These are phyloP conservation scores for Meyerozyma carpophila DNA, from an alignment of 1,139 yeast genomes.

Conservation along the genomic window DNA sequence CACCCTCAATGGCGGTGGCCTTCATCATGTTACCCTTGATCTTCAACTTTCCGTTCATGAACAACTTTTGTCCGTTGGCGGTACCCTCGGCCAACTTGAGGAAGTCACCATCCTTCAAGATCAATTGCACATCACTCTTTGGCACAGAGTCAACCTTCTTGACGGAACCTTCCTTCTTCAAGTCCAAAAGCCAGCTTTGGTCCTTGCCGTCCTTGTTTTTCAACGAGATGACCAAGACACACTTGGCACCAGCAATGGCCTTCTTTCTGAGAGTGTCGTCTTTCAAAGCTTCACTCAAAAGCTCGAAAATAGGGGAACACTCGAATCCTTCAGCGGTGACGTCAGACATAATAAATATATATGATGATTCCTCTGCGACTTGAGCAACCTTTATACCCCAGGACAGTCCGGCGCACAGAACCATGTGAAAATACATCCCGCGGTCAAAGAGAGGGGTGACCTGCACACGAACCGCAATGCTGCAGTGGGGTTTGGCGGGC, in stretches of 20 bases:
- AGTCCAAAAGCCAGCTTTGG: conserved; percentile 67
- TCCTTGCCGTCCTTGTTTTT: conserved; percentile 63
- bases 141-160: conserved; percentile 45
- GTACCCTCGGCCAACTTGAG: conserved; percentile 69
- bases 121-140: conserved; percentile 63
- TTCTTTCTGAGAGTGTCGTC: conserved; percentile 36
- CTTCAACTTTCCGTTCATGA: conserved; percentile 79
- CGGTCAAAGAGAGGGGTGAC: conserved; percentile 2
- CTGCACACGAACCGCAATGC: not conserved
- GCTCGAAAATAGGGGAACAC: conserved; percentile 41
- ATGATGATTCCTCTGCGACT: not conserved
- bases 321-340: conserved; percentile 45
- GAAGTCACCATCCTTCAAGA: conserved; percentile 60
- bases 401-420: not conserved
- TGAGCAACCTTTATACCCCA: conserved; percentile 1
- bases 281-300: conserved; percentile 35
- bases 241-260: conserved; percentile 50
- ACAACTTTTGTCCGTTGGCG: conserved; percentile 79
- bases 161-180: conserved; percentile 58
- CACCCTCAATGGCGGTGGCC: conserved; percentile 72
- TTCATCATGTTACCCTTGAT: conserved; percentile 88
- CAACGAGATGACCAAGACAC: conserved; percentile 62
- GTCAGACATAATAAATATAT: conserved; percentile 25
- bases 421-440: conserved; percentile 1
- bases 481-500: not conserved